A percentile compares a stretch with the other conserved stretches of the same genome.
These are phyloP conservation scores for Pichia rugopelliculosa DNA, from an alignment of 805 yeast species.

Conservation along the genomic window DNA sequence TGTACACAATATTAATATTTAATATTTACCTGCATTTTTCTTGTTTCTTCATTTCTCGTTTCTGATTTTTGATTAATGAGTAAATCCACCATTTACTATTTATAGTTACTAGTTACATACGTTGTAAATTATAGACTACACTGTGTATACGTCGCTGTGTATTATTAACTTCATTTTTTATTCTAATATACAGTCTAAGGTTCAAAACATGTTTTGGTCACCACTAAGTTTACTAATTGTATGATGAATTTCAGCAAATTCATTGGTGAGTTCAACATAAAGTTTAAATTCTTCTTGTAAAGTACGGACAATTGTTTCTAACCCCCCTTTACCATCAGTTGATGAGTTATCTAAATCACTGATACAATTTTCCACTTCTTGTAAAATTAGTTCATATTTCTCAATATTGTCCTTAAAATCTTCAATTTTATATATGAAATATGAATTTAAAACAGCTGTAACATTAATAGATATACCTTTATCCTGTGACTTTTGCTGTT, in stretches of 20 bases:
- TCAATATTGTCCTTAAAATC: constrained; percentile 40
- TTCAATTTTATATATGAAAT: constrained; percentile 39
- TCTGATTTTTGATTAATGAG: no score
- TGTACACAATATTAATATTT: no score
- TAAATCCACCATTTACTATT: no score
- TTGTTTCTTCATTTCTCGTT: no score
- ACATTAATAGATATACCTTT: constrained; percentile 36
- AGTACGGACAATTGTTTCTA: constrained; percentile 50
- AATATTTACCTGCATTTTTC: no score
- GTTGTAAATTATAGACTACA: no score
- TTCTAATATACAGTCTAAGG: not conserved
- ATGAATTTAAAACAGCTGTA: constrained; percentile 44
- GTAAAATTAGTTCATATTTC: constrained; percentile 39
- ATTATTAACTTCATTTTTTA: not conserved
- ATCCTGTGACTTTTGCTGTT: constrained; percentile 7
- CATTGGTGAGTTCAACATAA: constrained; percentile 70
- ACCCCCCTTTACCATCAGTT: constrained; percentile 28
- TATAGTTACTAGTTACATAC: no score
- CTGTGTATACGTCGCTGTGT: no score
- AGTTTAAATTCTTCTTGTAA: constrained; percentile 60
- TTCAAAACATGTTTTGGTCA: constrained; percentile 13
- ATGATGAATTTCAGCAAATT: constrained; percentile 64
- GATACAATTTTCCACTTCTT: constrained; percentile 55
- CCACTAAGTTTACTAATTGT: constrained; percentile 30
- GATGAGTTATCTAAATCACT: constrained; percentile 42